Conservation (phyloP, 1,284 basidiomycete species). For the Flammula alnicola region DNA sequence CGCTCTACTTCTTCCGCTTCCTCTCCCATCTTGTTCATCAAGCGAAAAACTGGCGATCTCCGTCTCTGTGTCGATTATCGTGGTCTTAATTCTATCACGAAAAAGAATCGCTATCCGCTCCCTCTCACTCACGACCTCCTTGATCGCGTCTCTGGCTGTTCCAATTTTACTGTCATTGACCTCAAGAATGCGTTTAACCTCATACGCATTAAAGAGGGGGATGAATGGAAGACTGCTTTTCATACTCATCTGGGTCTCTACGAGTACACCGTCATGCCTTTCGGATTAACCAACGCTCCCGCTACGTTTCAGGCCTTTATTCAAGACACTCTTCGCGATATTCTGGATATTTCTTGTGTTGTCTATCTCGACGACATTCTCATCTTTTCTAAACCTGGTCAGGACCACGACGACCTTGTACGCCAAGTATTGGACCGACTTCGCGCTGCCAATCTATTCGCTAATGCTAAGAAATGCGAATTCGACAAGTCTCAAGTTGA, state of each 20-base stretch:
- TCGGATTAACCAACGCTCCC: conserved; percentile 28
- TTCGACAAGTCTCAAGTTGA: conserved; percentile 38
- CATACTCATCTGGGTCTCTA: conserved; percentile 36
- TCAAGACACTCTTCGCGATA: conserved; percentile 3
- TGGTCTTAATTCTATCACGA: conserved; percentile 9
- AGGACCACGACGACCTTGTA: conserved; percentile 10
- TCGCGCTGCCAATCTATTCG: conserved; percentile 32
- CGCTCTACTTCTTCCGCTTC: background rate
- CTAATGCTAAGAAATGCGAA: conserved; percentile 43
- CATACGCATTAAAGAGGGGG: conserved; percentile 36
- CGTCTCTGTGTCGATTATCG: conserved; percentile 12
- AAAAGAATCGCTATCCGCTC: conserved; percentile 6
- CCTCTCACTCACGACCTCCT: background rate
- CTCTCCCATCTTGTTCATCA: background rate
- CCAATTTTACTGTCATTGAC: conserved; percentile 20
- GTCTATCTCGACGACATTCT: conserved; percentile 28
- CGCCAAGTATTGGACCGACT: conserved; percentile 37
- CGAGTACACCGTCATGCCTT: conserved; percentile 41
- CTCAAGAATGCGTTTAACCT: conserved; percentile 26
- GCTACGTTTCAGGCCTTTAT: conserved; percentile 9
- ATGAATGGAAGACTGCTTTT: conserved; percentile 43
- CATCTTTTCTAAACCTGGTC: conserved; percentile 10
- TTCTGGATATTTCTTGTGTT: conserved; percentile 9
- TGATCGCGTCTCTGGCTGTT: background rate
- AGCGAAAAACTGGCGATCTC: conserved; percentile 9